phyloP scores from a whole-genome alignment of 2,329 filamentous ascomycete species.

The Colletotrichum melonis region DNA sequence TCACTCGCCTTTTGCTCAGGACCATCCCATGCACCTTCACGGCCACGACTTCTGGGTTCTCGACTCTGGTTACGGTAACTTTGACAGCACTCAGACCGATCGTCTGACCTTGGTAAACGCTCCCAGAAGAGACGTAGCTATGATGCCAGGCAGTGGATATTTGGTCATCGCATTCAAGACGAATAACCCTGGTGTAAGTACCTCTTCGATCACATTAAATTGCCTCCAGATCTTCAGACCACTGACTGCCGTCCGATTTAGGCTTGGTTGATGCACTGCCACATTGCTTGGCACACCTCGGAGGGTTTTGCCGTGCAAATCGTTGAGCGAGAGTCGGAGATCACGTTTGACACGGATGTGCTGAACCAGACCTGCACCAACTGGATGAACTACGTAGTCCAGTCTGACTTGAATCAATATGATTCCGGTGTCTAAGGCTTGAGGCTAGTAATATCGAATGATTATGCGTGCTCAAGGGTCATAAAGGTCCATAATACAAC shows the following conservation, averaged over 20 bases:
- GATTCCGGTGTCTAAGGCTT: too few species aligned
- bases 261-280: conserved; percentile 62
- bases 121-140: conserved; percentile 62
- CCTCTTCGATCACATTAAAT: too few species aligned
- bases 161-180: conserved; percentile 61
- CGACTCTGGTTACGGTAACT: conserved; percentile 35
- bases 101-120: conserved; percentile 52
- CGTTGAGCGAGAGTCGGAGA: conserved; percentile 38
- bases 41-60: conserved; percentile 48
- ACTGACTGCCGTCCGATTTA: too few species aligned
- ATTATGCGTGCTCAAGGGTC: too few species aligned
- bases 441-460: too few species aligned
- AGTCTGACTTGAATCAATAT: too few species aligned
- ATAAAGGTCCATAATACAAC: too few species aligned
- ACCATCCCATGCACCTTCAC: conserved; percentile 51
- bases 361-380: too few species aligned
- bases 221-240: too few species aligned
- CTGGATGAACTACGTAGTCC: too few species aligned
- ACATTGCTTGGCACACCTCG: conserved; percentile 57
- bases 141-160: conserved; percentile 56
- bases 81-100: conserved; percentile 12
- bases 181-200: conserved; percentile 55
- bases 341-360: conserved; percentile 29
- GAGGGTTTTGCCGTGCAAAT: conserved; percentile 41
- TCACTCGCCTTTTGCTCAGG: conserved; percentile 38